phyloP scores from a whole-genome alignment of 2,329 filamentous ascomycete genomes.

The Alternaria angustiovoidea region DNA sequence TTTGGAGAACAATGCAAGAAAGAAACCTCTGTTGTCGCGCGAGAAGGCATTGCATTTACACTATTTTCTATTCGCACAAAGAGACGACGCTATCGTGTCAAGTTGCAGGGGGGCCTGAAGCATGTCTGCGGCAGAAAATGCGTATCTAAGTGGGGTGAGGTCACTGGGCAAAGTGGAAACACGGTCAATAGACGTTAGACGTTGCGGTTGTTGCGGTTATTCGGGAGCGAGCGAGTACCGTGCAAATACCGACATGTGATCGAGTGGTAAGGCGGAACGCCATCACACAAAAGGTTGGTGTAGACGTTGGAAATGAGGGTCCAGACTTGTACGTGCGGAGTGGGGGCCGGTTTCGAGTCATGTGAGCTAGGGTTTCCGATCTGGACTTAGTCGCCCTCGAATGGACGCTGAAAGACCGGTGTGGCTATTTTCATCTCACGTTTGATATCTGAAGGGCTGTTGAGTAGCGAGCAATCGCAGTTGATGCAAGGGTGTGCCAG shows the following conservation, averaged over 20 bases:
- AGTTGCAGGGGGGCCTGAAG: not conserved
- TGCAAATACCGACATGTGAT: not conserved
- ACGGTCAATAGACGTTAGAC: not conserved
- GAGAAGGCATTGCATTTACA: not conserved
- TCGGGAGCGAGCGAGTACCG: not conserved
- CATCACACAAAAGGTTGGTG: not conserved
- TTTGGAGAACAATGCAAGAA: not conserved
- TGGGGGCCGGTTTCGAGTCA: constrained; percentile 1
- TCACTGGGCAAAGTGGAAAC: not conserved
- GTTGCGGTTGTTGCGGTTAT: not conserved
- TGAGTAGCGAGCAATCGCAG: accelerated
- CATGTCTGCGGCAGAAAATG: not conserved
- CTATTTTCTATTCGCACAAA: not conserved
- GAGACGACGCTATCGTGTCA: not conserved
- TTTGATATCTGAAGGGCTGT: not conserved
- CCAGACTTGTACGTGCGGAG: not conserved
- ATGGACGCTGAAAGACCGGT: not conserved
- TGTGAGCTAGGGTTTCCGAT: not conserved
- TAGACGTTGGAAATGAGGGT: not conserved
- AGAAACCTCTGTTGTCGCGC: not conserved
- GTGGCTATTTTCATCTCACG: not conserved
- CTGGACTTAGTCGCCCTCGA: not conserved
- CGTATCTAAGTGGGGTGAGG: not conserved
- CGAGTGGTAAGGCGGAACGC: not conserved
- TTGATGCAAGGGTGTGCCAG: not conserved